Conservation (phyloP, 495 filamentous ascomycete genomes). For the Talaromyces borbonicus region DNA sequence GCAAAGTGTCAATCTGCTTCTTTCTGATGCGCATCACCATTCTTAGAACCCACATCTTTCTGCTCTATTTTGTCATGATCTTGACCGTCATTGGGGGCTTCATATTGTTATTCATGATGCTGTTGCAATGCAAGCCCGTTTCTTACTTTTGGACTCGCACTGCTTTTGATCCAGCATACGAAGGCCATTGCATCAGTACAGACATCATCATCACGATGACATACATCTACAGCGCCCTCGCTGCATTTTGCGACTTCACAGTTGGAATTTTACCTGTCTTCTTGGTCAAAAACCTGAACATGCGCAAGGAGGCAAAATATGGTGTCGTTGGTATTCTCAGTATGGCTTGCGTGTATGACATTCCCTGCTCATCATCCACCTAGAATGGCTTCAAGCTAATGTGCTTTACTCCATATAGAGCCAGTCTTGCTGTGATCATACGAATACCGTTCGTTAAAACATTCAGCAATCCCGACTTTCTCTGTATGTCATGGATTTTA, state of each 20-base stretch:
- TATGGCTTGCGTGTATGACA: conserved; percentile 37
- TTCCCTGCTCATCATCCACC: conserved; percentile 2
- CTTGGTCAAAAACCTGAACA: conserved; percentile 26
- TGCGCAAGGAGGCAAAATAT: conserved; percentile 27
- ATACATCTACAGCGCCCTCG: conserved; percentile 32
- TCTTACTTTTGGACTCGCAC: conserved; percentile 29
- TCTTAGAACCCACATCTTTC: conserved; percentile 22
- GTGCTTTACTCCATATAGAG: conserved; percentile 14
- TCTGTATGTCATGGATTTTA: conserved; percentile 20
- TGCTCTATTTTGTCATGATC: conserved; percentile 27
- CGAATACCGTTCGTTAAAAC: conserved; percentile 31
- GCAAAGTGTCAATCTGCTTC: conserved; percentile 36
- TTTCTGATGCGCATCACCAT: conserved; percentile 39
- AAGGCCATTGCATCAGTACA: conserved; percentile 28
- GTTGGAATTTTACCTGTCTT: conserved; percentile 32
- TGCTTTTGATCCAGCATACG: conserved; percentile 18
- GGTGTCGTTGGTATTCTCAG: conserved; percentile 32
- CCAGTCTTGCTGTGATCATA: conserved; percentile 31
- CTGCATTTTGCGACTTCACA: conserved; percentile 17
- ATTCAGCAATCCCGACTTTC: conserved; percentile 27
- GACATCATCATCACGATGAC: conserved; percentile 30
- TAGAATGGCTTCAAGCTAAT: neutral
- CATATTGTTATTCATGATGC: conserved; percentile 31
- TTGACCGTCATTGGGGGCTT: conserved; percentile 26
- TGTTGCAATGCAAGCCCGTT: conserved; percentile 34